phyloP scores from a whole-genome alignment of 371 early-diverging fungal species.

The Circinella umbellata region DNA sequence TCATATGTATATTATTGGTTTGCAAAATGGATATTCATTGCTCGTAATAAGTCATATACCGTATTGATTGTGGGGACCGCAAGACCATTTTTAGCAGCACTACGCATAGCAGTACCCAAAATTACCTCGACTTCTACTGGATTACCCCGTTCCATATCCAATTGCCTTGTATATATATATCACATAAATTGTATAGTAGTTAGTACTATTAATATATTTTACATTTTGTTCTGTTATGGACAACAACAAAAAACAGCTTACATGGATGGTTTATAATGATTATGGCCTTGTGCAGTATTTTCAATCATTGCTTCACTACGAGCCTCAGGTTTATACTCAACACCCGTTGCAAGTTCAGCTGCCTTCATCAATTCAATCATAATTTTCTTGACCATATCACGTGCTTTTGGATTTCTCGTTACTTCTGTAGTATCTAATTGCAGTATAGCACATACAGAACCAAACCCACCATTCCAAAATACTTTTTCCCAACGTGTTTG shows the following conservation, averaged over 20 bases:
- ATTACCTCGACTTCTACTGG: slow-evolving; percentile 73
- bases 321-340: slow-evolving; percentile 47
- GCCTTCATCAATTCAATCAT: slow-evolving; percentile 68
- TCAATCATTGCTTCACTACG: slow-evolving; percentile 48
- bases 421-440: slow-evolving; percentile 71
- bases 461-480: slow-evolving; percentile 84
- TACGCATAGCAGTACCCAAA: slow-evolving; percentile 57
- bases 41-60: slow-evolving; percentile 30
- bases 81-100: slow-evolving; percentile 54
- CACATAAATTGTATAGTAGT: neutral
- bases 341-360: slow-evolving; percentile 51
- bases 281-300: slow-evolving; percentile 41
- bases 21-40: slow-evolving; percentile 1
- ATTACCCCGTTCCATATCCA: slow-evolving; percentile 62
- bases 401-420: slow-evolving; percentile 54
- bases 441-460: slow-evolving; percentile 70
- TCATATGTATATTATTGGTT: neutral
- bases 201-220: neutral
- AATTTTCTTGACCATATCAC: slow-evolving; percentile 46
- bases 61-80: slow-evolving; percentile 46
- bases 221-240: no score
- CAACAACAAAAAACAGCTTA: slow-evolving; percentile 15
- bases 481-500: slow-evolving; percentile 80
- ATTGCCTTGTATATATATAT: slow-evolving; percentile 27
- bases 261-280: slow-evolving; percentile 70